A percentile compares a stretch with the other conserved stretches of the same genome.
These are phyloP conservation scores for Posidonia australis DNA, from an alignment of 106 monocot species.

Conservation along the genomic window DNA sequence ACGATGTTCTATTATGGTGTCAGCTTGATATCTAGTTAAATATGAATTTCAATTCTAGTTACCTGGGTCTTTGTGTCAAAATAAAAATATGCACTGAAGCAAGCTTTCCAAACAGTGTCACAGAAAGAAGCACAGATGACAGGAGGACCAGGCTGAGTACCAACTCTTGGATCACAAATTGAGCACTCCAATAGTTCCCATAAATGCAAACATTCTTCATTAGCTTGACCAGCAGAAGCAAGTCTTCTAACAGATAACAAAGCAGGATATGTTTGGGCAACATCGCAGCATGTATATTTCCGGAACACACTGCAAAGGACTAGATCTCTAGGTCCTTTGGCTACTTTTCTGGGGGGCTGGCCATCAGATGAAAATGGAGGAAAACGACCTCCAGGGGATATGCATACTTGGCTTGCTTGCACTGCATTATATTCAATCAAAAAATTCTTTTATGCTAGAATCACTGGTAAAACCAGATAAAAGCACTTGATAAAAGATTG, in stretches of 20 bases:
- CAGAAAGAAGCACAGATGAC: conserved; percentile 70
- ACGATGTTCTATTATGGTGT: too few relatives aligned
- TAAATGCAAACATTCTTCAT: conserved; percentile 63
- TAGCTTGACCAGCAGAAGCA: conserved; percentile 75
- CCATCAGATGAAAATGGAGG: conserved; percentile 75
- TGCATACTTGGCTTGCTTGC: conserved; percentile 44
- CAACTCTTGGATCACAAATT: conserved; percentile 74
- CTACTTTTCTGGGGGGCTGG: conserved; percentile 55
- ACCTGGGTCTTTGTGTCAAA: conserved; percentile 76
- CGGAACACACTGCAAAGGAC: conserved; percentile 73
- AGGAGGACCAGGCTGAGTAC: conserved; percentile 64
- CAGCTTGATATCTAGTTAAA: not conserved
- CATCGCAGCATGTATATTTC: conserved; percentile 88
- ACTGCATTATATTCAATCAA: conserved; percentile 27
- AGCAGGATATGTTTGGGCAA: conserved; percentile 73
- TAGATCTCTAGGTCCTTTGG: conserved; percentile 67
- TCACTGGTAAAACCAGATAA: not conserved
- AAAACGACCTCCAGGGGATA: conserved; percentile 83
- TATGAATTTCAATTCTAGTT: not conserved
- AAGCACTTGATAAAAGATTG: too few relatives aligned
- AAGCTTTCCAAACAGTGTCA: conserved; percentile 62
- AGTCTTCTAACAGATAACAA: conserved; percentile 58
- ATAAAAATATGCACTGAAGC: conserved; percentile 65
- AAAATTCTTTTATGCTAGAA: not conserved
- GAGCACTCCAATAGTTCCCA: conserved; percentile 97